phyloP scores from a whole-genome alignment of 2,329 filamentous ascomycete species.

The Pyricularia sp. region DNA sequence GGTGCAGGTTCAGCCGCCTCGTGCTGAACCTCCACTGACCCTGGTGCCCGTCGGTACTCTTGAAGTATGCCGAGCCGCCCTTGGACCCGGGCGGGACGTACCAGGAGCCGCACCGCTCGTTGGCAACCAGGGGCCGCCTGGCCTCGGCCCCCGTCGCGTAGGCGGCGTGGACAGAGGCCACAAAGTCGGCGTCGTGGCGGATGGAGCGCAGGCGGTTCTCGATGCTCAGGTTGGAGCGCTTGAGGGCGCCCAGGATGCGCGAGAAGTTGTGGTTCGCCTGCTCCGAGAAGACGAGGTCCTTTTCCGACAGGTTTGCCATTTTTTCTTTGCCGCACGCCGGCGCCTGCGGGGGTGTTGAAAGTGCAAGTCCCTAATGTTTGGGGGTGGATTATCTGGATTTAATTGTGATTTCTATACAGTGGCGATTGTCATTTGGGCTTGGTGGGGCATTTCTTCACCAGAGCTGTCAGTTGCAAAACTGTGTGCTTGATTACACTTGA shows the following conservation, averaged over 20 bases:
- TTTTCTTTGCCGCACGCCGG: not conserved
- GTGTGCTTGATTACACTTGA: too few species aligned
- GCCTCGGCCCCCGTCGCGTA: constrained; percentile 20
- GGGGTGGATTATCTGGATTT: too few species aligned
- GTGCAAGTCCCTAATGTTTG: not conserved
- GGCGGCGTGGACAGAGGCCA: constrained; percentile 46
- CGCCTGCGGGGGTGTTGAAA: not conserved
- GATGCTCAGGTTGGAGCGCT: constrained; percentile 67
- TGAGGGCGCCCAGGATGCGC: constrained; percentile 61
- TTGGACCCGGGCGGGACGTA: constrained; percentile 65
- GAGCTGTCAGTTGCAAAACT: too few species aligned
- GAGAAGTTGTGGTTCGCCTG: constrained; percentile 57
- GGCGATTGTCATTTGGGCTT: too few species aligned
- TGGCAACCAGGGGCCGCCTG: constrained; percentile 75
- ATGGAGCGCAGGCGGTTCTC: constrained; percentile 78
- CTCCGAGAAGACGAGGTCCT: constrained; percentile 37
- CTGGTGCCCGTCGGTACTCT: constrained; percentile 92
- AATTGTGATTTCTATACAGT: too few species aligned
- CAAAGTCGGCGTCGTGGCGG: constrained; percentile 65
- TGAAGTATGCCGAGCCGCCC: constrained; percentile 79
- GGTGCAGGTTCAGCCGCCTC: constrained; percentile 73
- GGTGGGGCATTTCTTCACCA: too few species aligned
- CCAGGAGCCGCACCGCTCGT: constrained; percentile 95
- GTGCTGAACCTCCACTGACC: constrained; percentile 87
- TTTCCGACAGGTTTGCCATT: constrained; percentile 2